A percentile compares a stretch with the other conserved stretches of the same genome.
Evolutionary conservation across 495 filamentous ascomycete species (phyloP).

Genomic region (Lepidopterella palustris): DNA sequence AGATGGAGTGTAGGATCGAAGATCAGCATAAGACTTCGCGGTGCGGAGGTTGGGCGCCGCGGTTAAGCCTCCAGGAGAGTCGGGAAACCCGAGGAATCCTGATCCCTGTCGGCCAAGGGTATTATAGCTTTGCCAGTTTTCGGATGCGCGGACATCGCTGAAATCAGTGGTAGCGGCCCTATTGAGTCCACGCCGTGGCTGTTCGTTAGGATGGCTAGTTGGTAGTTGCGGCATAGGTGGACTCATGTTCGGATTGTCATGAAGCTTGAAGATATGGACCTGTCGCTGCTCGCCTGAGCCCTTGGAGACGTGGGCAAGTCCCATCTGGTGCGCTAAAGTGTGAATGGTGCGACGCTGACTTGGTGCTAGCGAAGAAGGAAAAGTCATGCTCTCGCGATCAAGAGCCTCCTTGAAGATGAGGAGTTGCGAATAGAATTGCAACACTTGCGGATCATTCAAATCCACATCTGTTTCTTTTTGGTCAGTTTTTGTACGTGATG

Average conservation of each 20-base stretch:
- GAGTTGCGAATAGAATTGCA: slow-evolving; percentile 82
- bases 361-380: slow-evolving; percentile 72
- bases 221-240: slow-evolving; percentile 56
- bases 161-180: slow-evolving; percentile 98
- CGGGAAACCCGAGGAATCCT: slow-evolving; percentile 73
- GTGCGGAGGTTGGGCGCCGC: slow-evolving; percentile 74
- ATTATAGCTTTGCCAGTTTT: slow-evolving; percentile 60
- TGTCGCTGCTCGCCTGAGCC: slow-evolving; percentile 80
- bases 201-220: slow-evolving; percentile 60
- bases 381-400: slow-evolving; percentile 69
- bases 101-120: slow-evolving; percentile 67
- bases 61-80: slow-evolving; percentile 62
- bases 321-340: slow-evolving; percentile 92
- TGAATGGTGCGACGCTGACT: slow-evolving; percentile 83
- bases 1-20: slow-evolving; percentile 91
- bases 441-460: slow-evolving; percentile 82
- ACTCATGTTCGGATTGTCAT: slow-evolving; percentile 52
- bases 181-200: slow-evolving; percentile 72
- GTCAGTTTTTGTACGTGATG: not conserved
- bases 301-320: slow-evolving; percentile 78
- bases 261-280: slow-evolving; percentile 76
- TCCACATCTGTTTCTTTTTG: slow-evolving; percentile 55
- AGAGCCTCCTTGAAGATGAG: slow-evolving; percentile 79
- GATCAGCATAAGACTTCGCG: slow-evolving; percentile 93
- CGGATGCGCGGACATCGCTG: slow-evolving; percentile 72